These are phyloP conservation scores for Polyplosphaeria fusca DNA, from an alignment of 495 filamentous ascomycete species.

Conservation along the genomic window DNA sequence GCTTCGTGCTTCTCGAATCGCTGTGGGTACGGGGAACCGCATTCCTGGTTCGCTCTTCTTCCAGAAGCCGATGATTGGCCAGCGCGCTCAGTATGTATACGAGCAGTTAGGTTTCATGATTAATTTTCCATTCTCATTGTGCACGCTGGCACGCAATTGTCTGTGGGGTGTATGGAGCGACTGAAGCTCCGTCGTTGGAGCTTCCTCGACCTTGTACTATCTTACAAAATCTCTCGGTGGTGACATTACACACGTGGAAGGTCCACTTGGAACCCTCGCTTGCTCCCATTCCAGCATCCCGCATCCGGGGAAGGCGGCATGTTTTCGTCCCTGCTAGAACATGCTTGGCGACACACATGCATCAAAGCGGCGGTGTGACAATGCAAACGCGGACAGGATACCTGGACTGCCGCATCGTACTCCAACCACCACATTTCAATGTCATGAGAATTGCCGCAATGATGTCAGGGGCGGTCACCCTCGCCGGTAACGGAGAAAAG, in stretches of 20 bases:
- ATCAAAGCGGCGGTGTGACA: constrained; percentile 14
- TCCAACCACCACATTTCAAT: background rate
- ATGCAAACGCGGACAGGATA: constrained; percentile 6
- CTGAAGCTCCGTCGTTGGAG: no score
- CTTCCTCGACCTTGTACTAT: no score
- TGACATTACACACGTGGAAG: background rate
- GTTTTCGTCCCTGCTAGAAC: background rate
- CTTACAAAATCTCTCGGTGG: no score
- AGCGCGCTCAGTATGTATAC: no score
- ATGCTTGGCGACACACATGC: background rate
- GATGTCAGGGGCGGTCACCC: background rate
- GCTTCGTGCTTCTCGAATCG: no score
- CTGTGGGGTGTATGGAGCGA: no score
- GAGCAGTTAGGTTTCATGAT: no score
- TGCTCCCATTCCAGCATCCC: constrained; percentile 10
- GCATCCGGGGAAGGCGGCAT: constrained; percentile 24
- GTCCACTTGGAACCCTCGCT: background rate
- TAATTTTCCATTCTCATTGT: no score
- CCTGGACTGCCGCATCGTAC: background rate
- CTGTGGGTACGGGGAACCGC: no score
- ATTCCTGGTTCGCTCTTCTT: no score
- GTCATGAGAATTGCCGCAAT: background rate
- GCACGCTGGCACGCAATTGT: no score
- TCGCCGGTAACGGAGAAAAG: background rate
- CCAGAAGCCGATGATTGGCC: no score